Evolutionary conservation across 345 rosid genomes (phyloP), one percentile per base, ranked within the genome.

Genomic region (Limnanthes douglasii): DNA sequence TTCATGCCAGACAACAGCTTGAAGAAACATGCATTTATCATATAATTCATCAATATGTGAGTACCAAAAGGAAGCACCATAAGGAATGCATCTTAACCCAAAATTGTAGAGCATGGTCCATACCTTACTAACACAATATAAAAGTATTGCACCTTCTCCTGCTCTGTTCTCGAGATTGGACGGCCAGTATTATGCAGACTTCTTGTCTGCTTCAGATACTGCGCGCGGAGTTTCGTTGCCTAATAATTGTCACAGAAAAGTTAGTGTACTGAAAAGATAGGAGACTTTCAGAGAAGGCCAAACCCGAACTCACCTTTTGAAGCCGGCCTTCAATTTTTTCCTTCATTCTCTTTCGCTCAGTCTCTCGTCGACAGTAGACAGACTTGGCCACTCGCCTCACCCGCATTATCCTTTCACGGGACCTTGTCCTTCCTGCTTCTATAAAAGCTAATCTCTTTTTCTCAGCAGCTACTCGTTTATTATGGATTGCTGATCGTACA

Each of bases 391-490:
- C 84, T 19, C 57, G 61, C 40, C 51, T 75, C 20, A 77, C 95
- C 58, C 64, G 79, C 17, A 52, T 41, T 51, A 80, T 13, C 51
- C 95, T 70, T 11, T 90, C 79, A 39, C 48, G 28, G 5, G 95
- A 90, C 46, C 70, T 66, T 55, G 59, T 80, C 75, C 60, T 72
- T 51, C 84, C 95, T 4, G 74, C 92, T 51, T 90, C 98, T 22
- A 90, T 30, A 41, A 90, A 60, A 18, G 69, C 77, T 51, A 72
- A 36, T 34, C 98, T 57, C 50, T 90, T 90, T 57, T 61, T 80
- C 73, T 84, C 95, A 2, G 98, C 98, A 54, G 86, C 86, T 17
- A 40, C 68, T 45, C 98, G 66, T 54, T 80, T 90, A 57, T 84
- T 84, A 63, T 66, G 72, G 40, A 84, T 83, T 8, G 86, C 79